A percentile compares a stretch with the other conserved stretches of the same genome.
Conservation (phyloP, 2,329 filamentous ascomycete species). For the Cordyceps tenuipes region DNA sequence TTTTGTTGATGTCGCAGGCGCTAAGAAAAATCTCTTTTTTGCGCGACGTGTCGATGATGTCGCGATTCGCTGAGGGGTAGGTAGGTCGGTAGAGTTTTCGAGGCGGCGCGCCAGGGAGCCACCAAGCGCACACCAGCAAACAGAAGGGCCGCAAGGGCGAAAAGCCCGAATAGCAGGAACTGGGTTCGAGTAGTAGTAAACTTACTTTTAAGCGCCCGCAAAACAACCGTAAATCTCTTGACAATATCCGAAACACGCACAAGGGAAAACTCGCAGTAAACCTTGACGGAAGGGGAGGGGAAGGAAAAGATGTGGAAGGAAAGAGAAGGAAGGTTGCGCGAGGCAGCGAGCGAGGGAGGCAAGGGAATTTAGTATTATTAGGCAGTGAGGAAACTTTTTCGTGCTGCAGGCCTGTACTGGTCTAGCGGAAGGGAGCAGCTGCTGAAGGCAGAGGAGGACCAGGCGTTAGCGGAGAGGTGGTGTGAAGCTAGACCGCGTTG, state of each 20-base stretch:
- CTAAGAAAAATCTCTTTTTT: not conserved
- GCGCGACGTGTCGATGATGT: not conserved
- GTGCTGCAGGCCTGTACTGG: not conserved
- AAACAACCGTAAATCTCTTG: slow-evolving; percentile 38
- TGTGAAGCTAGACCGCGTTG: not conserved
- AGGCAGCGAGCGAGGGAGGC: slow-evolving; percentile 2
- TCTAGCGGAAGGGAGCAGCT: not conserved
- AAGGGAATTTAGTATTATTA: not conserved
- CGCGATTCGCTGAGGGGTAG: slow-evolving; percentile 14
- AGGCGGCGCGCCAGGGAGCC: slow-evolving; percentile 12
- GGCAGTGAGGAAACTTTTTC: slow-evolving; percentile 25
- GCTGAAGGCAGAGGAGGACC: not conserved
- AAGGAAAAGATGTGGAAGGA: slow-evolving; percentile 21
- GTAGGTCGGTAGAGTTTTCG: slow-evolving; percentile 12
- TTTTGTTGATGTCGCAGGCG: not conserved
- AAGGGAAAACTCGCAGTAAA: slow-evolving; percentile 38
- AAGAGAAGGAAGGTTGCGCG: slow-evolving; percentile 9
- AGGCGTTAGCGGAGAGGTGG: not conserved
- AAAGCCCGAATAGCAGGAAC: not conserved
- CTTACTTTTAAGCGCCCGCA: slow-evolving; percentile 48
- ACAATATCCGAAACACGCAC: slow-evolving; percentile 37
- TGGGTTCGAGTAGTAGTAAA: slow-evolving; percentile 17
- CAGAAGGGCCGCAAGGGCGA: slow-evolving; percentile 9
- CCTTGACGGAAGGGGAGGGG: slow-evolving; percentile 24
- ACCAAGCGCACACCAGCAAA: slow-evolving; percentile 15